phyloP scores from a whole-genome alignment of 371 early-diverging fungal genomes.

The Mortierella sp. region DNA sequence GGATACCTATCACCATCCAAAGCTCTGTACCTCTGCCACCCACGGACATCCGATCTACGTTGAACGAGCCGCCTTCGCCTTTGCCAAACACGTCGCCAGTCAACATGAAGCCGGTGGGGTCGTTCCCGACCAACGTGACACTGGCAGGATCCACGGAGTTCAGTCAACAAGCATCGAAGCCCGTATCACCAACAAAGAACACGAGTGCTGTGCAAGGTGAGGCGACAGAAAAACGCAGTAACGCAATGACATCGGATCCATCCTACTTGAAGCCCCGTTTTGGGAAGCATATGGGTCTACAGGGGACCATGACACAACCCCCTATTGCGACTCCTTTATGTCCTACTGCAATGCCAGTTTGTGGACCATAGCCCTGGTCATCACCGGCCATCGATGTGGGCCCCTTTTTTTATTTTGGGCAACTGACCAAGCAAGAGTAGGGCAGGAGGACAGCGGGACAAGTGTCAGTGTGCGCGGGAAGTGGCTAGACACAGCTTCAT shows the following conservation, averaged over 20 bases:
- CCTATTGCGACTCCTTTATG: too few species aligned
- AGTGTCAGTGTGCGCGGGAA: not conserved
- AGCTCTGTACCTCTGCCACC: conserved; percentile 1
- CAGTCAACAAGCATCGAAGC: not conserved
- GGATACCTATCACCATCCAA: conserved; percentile 27
- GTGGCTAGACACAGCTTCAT: too few species aligned
- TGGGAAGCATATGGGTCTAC: too few species aligned
- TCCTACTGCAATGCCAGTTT: too few species aligned
- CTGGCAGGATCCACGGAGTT: not conserved
- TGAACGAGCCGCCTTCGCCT: not conserved
- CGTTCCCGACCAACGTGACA: not conserved
- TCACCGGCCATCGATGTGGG: conserved; percentile 10
- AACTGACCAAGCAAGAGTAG: conserved; percentile 20
- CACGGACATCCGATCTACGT: not conserved
- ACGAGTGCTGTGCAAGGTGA: not conserved
- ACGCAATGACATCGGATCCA: too few species aligned
- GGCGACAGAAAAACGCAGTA: not conserved
- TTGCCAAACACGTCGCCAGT: not conserved
- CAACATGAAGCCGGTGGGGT: not conserved
- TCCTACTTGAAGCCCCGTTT: too few species aligned
- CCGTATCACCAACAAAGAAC: conserved; percentile 6
- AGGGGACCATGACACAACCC: too few species aligned
- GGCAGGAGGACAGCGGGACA: not conserved
- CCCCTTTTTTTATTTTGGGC: conserved; percentile 30
- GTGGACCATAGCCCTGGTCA: too few species aligned